Conservation (phyloP, 257 asterid genomes). For the Buddleja alternifolia region DNA sequence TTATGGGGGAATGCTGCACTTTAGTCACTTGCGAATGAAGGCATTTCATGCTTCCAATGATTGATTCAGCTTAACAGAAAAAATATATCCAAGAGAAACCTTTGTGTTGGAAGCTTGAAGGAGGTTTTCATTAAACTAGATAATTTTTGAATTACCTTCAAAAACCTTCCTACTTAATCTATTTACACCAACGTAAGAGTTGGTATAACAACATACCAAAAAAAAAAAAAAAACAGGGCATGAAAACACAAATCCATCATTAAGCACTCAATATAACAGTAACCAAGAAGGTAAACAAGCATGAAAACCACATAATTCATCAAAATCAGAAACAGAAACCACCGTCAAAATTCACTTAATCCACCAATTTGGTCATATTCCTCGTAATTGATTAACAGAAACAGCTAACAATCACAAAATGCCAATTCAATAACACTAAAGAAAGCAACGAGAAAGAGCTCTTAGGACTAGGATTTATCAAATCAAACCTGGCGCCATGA, state of each 20-base stretch:
- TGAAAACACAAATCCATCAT: not conserved
- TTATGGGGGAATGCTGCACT: no score
- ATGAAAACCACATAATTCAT: slow-evolving; percentile 3
- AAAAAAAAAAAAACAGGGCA: not conserved
- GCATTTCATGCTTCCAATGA: no score
- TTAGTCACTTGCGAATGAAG: no score
- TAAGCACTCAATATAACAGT: not conserved
- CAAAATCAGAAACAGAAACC: slow-evolving; percentile 5
- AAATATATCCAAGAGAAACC: no score
- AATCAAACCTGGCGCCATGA: slow-evolving; percentile 70
- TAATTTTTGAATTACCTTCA: no score
- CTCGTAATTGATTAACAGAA: not conserved
- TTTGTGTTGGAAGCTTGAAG: no score
- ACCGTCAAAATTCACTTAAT: not conserved
- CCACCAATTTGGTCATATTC: not conserved
- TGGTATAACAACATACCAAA: not conserved
- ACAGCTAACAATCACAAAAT: not conserved
- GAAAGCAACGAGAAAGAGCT: slow-evolving; percentile 1
- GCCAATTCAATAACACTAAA: not conserved
- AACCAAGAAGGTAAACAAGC: not conserved
- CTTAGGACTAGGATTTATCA: not conserved
- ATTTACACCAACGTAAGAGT: no score
- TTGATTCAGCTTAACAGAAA: no score
- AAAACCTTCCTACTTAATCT: no score
- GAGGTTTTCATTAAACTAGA: no score